Base-by-base conservation (phyloP, 176 grass and related monocot species). In the Dactylis glomerata region DNA sequence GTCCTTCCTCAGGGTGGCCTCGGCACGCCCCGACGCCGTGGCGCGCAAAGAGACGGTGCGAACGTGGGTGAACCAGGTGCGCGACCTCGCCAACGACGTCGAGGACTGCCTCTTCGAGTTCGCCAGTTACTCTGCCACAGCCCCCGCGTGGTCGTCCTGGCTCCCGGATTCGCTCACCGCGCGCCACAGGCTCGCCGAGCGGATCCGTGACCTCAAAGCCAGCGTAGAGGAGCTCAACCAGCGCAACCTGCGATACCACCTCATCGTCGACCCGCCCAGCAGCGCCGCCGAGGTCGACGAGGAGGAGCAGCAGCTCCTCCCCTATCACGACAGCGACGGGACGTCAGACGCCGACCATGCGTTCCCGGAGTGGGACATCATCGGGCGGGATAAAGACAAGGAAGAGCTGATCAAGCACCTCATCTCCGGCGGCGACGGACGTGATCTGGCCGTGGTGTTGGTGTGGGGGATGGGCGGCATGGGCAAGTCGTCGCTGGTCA, bases 101-200 rank as follows among this genome's bases (percentile, higher is more conserved):
- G 88, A 90, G 79, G 88, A 86, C 33, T 78, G 63, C 56, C 74
- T 90, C 31, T 64, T 83, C 14, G 62, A 85, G 46, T 69, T 85
- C 82, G 82, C 44, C 2, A 52, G 74, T 20, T 84, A 75, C 57
- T 33, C 50, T 2, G 44, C 15, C 58, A 30, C 37, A 6, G 13
- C 45, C 3, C 42, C 67, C 15, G 74, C 56, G 16, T 62, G 52
- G 36, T 3, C 14, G 1, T 3, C 34, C 7, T 37, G 26, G 63
- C 63, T 26, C 49, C 81, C 38, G 30, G 0, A 11, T 1, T 26
- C 46, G 16, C 1, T 79, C n/a, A 32, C 55, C 51, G 22, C 28
- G 37, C 81, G 81, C 28, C 81, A 24, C 36, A 31, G 51, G 17
- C 73, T 88, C 65, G 87, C 81, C 0, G 44, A 12, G 1, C 22